A percentile compares a stretch with the other conserved stretches of the same genome.
phyloP scores from a whole-genome alignment of 73 alveolate species.

The Urostyla sp. region DNA sequence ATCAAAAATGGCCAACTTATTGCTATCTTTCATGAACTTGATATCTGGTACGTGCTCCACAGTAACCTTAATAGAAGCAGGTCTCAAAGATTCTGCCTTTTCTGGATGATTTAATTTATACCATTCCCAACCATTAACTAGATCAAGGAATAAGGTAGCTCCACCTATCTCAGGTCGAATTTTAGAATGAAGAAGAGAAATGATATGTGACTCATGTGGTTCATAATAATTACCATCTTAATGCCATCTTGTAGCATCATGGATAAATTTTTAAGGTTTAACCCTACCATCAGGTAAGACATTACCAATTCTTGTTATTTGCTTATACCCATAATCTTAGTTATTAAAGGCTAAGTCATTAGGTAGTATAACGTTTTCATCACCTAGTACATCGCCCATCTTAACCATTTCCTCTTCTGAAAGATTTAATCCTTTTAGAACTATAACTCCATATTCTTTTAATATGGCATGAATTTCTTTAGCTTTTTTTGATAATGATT shows the following conservation, averaged over 20 bases:
- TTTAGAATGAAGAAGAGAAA: background rate
- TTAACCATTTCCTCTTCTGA: too few relatives aligned
- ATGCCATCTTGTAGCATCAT: slow-evolving; percentile 49
- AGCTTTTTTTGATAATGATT: too few relatives aligned
- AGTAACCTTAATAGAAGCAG: background rate
- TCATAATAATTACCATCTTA: slow-evolving; percentile 44
- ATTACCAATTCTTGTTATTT: slow-evolving; percentile 40
- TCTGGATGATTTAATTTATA: background rate
- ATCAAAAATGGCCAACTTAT: background rate
- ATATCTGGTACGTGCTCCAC: slow-evolving; percentile 9
- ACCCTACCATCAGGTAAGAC: slow-evolving; percentile 23
- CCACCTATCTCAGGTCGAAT: slow-evolving; percentile 45
- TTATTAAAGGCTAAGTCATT: background rate
- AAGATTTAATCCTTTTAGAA: too few relatives aligned
- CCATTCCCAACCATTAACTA: background rate
- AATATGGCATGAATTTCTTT: too few relatives aligned
- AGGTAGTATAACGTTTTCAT: background rate
- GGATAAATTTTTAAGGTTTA: slow-evolving; percentile 5
- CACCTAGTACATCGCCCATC: too few relatives aligned
- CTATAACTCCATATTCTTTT: too few relatives aligned
- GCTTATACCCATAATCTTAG: slow-evolving; percentile 11
- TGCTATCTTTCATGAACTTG: background rate
- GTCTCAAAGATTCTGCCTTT: background rate
- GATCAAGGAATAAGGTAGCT: slow-evolving; percentile 9
- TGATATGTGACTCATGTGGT: slow-evolving; percentile 4